Evolutionary conservation across 75 land plant genomes (phyloP).

Genomic region (Gnetum montanum): DNA sequence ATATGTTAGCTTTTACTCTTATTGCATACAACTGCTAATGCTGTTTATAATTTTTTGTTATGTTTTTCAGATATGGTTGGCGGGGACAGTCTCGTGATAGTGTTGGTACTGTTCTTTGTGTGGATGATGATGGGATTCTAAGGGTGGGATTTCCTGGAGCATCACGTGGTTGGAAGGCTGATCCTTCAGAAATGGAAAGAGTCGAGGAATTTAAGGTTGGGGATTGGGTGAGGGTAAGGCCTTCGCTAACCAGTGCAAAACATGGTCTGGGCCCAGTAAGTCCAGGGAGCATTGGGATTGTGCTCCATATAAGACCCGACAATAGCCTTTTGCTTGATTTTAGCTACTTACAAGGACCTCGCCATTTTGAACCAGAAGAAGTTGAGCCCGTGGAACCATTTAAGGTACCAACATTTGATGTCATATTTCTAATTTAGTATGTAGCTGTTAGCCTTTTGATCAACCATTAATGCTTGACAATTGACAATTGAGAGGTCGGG

Average conservation of each 20-base stretch:
- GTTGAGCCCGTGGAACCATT: slow-evolving; percentile 88
- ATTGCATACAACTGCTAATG: too few species aligned
- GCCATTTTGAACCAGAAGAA: slow-evolving; percentile 97
- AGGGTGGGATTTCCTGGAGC: slow-evolving; percentile 96
- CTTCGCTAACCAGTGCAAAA: slow-evolving; percentile 76
- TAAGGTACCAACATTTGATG: slow-evolving; percentile 32
- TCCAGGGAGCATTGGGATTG: slow-evolving; percentile 93
- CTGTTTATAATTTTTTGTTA: too few species aligned
- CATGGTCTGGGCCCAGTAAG: slow-evolving; percentile 87
- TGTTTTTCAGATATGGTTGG: slow-evolving; percentile 84
- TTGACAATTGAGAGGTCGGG: background rate
- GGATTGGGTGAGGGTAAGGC: slow-evolving; percentile 89
- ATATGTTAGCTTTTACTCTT: too few species aligned
- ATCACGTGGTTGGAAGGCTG: slow-evolving; percentile 96
- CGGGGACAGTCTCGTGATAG: slow-evolving; percentile 90
- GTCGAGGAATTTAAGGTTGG: slow-evolving; percentile 96
- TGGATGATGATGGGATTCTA: slow-evolving; percentile 90
- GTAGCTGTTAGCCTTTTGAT: background rate
- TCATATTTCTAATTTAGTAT: too few species aligned
- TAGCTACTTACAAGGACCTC: slow-evolving; percentile 68
- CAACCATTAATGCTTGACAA: background rate
- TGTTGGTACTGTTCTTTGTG: slow-evolving; percentile 85
- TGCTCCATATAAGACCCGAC: slow-evolving; percentile 79
- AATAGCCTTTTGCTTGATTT: slow-evolving; percentile 69
- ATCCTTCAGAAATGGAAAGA: slow-evolving; percentile 97